Evolutionary conservation across 352 stramenopile species (phyloP).

Genomic region (Thraustotheca clavata): DNA sequence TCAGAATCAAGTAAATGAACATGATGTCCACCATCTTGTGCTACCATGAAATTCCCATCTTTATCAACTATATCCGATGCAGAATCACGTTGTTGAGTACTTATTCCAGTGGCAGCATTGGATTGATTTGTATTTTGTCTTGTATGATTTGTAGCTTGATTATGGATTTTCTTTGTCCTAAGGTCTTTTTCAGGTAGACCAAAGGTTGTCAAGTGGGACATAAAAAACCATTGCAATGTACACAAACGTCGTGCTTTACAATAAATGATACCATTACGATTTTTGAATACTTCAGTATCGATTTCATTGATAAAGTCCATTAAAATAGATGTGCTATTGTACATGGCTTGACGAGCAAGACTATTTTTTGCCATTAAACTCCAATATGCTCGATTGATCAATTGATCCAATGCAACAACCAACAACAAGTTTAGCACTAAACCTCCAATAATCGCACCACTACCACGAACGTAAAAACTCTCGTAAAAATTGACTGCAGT

Average conservation of each 20-base stretch:
- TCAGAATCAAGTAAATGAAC: conserved; percentile 6
- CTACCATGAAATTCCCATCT: background rate
- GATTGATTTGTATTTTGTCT: no score
- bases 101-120: no score
- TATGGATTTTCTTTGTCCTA: background rate
- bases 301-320: conserved; percentile 4
- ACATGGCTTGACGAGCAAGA: conserved; percentile 8
- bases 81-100: no score
- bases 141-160: no score
- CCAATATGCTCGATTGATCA: background rate
- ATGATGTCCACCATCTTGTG: conserved; percentile 3
- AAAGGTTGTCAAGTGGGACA: background rate
- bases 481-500: conserved; percentile 11
- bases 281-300: background rate
- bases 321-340: conserved; percentile 4
- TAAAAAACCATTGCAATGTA: conserved; percentile 14
- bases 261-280: background rate
- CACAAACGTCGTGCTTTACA: conserved; percentile 2
- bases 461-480: conserved; percentile 15
- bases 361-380: background rate
- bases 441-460: background rate
- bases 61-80: no score
- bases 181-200: conserved; percentile 2
- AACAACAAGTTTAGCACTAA: background rate
- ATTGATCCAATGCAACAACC: background rate